These are phyloP conservation scores for Sambucus nigra DNA, from an alignment of 129 eudicot species.

Conservation along the genomic window DNA sequence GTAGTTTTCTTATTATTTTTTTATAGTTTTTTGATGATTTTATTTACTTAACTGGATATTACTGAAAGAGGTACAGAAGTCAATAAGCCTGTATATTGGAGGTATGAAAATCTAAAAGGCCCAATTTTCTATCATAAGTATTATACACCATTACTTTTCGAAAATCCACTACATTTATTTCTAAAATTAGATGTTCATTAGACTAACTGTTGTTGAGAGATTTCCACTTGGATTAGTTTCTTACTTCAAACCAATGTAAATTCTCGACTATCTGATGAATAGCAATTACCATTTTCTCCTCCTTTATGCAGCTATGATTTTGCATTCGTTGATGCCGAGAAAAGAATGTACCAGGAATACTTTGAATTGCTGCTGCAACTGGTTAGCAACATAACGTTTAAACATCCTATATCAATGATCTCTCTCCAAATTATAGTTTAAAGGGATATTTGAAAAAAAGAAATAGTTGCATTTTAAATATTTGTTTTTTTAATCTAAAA, in stretches of 20 bases:
- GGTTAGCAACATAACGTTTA: slow-evolving; percentile 35
- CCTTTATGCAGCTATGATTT: slow-evolving; percentile 66
- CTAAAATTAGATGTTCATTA: not conserved
- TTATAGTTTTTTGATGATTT: no score
- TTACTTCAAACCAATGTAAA: not conserved
- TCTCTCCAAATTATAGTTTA: not conserved
- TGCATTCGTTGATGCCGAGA: slow-evolving; percentile 95
- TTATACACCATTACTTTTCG: not conserved
- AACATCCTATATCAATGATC: slow-evolving; percentile 4
- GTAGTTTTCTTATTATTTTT: no score
- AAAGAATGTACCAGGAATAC: slow-evolving; percentile 87
- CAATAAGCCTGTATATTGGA: no score
- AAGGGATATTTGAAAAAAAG: not conserved
- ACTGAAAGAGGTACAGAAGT: no score
- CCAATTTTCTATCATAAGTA: not conserved
- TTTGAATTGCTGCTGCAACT: slow-evolving; percentile 77
- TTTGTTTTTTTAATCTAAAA: no score
- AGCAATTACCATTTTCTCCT: not conserved
- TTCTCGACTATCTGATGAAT: not conserved
- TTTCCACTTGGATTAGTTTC: no score
- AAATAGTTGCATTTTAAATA: no score
- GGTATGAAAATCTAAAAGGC: no score
- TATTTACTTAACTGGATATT: no score
- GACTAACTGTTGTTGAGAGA: not conserved
- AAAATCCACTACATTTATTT: not conserved